These are phyloP conservation scores for Coccomyxa sp. DNA, from an alignment of 139 green algal genomes.

Conservation along the genomic window DNA sequence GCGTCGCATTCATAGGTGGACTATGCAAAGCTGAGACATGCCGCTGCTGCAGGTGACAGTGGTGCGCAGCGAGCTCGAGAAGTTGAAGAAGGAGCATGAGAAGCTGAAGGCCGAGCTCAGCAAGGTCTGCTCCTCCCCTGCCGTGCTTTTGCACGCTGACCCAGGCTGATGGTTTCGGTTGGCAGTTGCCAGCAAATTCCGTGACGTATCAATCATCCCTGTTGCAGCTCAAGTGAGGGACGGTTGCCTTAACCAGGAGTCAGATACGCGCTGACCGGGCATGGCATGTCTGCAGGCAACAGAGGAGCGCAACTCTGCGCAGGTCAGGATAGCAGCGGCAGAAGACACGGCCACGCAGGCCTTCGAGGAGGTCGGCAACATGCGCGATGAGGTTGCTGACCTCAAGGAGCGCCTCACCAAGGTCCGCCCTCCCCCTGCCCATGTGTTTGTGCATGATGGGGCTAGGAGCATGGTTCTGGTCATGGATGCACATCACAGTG, in stretches of 20 bases:
- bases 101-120: background rate
- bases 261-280: background rate
- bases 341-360: slow-evolving; percentile 10
- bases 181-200: too few relatives aligned
- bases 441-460: background rate
- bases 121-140: background rate
- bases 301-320: slow-evolving; percentile 25
- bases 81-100: slow-evolving; percentile 1
- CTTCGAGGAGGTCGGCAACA: slow-evolving; percentile 8
- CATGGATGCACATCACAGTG: background rate
- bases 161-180: background rate
- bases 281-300: slow-evolving; percentile 12
- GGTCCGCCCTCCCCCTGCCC: background rate
- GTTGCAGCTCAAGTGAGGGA: background rate
- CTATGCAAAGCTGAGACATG: background rate
- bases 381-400: slow-evolving; percentile 18
- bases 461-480: background rate
- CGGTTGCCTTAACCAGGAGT: too few relatives aligned
- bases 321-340: slow-evolving; percentile 19
- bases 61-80: slow-evolving; percentile 9
- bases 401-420: slow-evolving; percentile 3
- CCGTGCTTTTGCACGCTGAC: background rate
- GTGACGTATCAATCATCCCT: background rate
- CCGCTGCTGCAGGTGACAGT: slow-evolving; percentile 2
- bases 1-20: too few relatives aligned